Base-by-base conservation (phyloP, 2,329 filamentous ascomycete genomes). In the Chaetothyriales sp. region DNA sequence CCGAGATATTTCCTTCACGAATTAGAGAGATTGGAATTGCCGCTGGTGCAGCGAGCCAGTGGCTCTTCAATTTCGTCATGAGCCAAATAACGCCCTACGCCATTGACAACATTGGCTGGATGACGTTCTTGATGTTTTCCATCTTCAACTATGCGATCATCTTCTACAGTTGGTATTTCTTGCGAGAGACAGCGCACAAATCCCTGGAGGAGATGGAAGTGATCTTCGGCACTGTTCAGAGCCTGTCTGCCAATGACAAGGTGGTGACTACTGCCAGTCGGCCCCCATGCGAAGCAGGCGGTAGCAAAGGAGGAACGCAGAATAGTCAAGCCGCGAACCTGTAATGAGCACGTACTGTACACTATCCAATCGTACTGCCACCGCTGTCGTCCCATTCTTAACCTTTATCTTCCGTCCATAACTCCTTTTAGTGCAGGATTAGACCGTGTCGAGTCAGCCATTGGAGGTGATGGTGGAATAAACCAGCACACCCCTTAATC, bases 81-180 rank as follows among this genome's bases (percentile, higher is more conserved):
- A 68, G 65, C 15, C 67, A 65, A 46, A 63, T 62, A n/a, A 70
- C 67, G 25, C 67, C 68, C 1, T 68, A 67, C 49, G 67, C 74
- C 8, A 67, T 76, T 29, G 61, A 63, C 0, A 71, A 72, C 15
- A 66, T 76, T 4, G 68, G 69, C 1, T 75, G 72, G 71, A 66
- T 65, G 46, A 74, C 71, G 2, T 76, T 75, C 52, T 58, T 76
- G 52, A 73, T 75, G 70, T 75, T 75, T 62, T 66, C 65, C 19
- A 69, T 74, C 22, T 73, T 74, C 60, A 74, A 74, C 58, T 73
- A 68, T 53, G 63, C 69, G 1, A 67, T 73, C 15, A 68, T 72
- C 0, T 59, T 65, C 9, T 74, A 73, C 54, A 65, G 69, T 5
- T 73, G 65, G 62, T 62, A 73, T 43, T 63, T 73, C 44, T 63